Evolutionary conservation across 1,284 basidiomycete genomes (phyloP).

Genomic region (Trametes polyzona): DNA sequence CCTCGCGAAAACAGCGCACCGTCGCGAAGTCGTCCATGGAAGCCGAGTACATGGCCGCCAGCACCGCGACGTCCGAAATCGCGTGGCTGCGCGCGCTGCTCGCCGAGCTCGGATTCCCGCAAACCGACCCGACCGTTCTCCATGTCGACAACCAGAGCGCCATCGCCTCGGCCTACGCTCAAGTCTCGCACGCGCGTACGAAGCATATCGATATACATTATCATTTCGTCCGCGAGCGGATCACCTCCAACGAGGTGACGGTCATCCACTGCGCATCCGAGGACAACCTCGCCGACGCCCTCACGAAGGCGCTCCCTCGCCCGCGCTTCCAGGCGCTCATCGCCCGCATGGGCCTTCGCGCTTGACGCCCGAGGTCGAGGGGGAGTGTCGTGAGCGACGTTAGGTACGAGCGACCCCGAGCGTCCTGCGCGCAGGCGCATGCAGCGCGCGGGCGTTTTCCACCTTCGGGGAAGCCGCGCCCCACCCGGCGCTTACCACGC

Average conservation of each 20-base stretch:
- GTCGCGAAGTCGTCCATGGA: no score
- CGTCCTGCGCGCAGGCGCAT: no score
- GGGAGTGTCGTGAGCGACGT: no score
- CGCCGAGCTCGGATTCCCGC: slow-evolving; percentile 11
- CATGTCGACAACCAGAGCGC: slow-evolving; percentile 5
- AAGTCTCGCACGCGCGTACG: slow-evolving; percentile 32
- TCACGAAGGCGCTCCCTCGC: slow-evolving; percentile 37
- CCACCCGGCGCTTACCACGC: no score
- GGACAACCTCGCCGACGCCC: slow-evolving; percentile 33
- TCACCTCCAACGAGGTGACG: slow-evolving; percentile 27
- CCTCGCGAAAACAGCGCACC: no score
- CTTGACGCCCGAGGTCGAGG: no score
- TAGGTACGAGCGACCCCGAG: no score
- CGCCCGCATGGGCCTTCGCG: no score
- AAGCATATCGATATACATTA: slow-evolving; percentile 48
- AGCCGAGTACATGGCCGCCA: slow-evolving; percentile 40
- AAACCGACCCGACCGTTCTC: neutral
- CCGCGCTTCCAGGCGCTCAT: no score
- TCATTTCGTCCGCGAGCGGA: slow-evolving; percentile 39
- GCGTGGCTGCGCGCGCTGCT: slow-evolving; percentile 28
- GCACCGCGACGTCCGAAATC: no score
- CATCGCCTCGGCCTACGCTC: neutral
- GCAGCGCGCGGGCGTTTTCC: no score
- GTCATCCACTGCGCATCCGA: slow-evolving; percentile 32
- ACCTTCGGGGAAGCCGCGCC: no score